These are phyloP conservation scores for Ceratobasidium sp. DNA, from an alignment of 1,284 basidiomycete genomes.

Conservation along the genomic window DNA sequence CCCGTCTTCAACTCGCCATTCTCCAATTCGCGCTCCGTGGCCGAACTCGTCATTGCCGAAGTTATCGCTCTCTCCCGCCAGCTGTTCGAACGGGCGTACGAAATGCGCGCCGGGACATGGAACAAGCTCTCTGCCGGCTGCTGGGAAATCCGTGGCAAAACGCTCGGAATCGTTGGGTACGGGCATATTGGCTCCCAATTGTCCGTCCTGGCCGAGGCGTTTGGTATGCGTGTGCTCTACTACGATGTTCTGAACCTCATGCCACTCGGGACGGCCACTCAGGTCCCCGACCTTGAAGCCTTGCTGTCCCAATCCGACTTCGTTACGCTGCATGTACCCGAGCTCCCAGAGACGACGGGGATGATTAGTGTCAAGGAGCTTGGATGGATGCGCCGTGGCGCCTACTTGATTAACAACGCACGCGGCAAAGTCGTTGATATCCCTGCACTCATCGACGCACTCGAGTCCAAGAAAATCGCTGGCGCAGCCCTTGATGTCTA, in stretches of 20 bases:
- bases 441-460: constrained; percentile 80
- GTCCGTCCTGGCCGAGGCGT: constrained; percentile 94
- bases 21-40: constrained; percentile 98
- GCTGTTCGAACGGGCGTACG: constrained; percentile 84
- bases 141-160: constrained; percentile 98
- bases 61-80: constrained; percentile 94
- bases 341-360: constrained; percentile 92
- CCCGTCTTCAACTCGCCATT: constrained; percentile 99
- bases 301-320: constrained; percentile 88
- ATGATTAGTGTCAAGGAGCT: constrained; percentile 86
- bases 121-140: constrained; percentile 99
- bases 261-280: constrained; percentile 93
- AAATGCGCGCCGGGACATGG: constrained; percentile 91
- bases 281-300: constrained; percentile 80
- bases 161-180: constrained; percentile 96
- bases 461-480: constrained; percentile 85
- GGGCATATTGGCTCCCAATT: constrained; percentile 98
- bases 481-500: constrained; percentile 96
- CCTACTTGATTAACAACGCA: constrained; percentile 98
- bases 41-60: constrained; percentile 96
- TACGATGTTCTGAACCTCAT: constrained; percentile 96
- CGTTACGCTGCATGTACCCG: constrained; percentile 95
- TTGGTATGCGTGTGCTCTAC: constrained; percentile 96
- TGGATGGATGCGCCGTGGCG: constrained; percentile 89
- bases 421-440: constrained; percentile 96